Base-by-base conservation (phyloP, 192 early-diverging fungal genomes). In the Linnemannia exigua region DNA sequence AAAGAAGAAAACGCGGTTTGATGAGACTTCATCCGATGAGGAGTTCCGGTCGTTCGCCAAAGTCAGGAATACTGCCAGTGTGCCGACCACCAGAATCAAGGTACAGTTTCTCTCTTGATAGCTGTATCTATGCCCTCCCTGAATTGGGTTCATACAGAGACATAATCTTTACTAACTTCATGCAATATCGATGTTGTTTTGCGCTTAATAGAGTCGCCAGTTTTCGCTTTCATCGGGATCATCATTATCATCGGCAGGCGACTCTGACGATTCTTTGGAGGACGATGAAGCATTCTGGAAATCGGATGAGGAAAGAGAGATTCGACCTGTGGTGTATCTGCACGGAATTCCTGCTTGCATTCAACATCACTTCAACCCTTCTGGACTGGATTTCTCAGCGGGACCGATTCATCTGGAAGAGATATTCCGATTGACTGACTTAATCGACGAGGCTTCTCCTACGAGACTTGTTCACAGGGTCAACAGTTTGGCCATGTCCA, bases 1-100 rank as follows among this genome's bases (percentile, higher is more conserved):
- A n/a, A 79, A 58, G 38, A 86, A 86, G 66, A 86, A 86, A 41
- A 86, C 84, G 3, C 75, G 71, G 3, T 86, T 86, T 77, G 84
- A 86, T 37, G 84, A 86, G 70, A 86, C 84, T 5, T 86, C 84
- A 1, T 86, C 84, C 3, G 84, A 86, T 25, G 84, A 86, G 28
- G 84, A 86, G 28, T 86, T 86, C 37, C 84, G 80, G 22, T 80
- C 84, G 37, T 80, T 74, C 5, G 84, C 84, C 46, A 86, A 86
- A 69, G 78, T 79, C 28, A 58, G 84, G 48, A 78, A 78, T 22
- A 68, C 66, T 9, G 50, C 84, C 1, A 70, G 74, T 1, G 84
- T 66, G 47, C 84, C 84, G 8, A 86, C 77, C n/a, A 86, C 84
- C 50, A 71, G 84, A 51, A 86, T 86, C 84, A 86, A 86, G 84